phyloP scores from a whole-genome alignment of 176 grass and related monocot species.

The Eragrostis nindensis region DNA sequence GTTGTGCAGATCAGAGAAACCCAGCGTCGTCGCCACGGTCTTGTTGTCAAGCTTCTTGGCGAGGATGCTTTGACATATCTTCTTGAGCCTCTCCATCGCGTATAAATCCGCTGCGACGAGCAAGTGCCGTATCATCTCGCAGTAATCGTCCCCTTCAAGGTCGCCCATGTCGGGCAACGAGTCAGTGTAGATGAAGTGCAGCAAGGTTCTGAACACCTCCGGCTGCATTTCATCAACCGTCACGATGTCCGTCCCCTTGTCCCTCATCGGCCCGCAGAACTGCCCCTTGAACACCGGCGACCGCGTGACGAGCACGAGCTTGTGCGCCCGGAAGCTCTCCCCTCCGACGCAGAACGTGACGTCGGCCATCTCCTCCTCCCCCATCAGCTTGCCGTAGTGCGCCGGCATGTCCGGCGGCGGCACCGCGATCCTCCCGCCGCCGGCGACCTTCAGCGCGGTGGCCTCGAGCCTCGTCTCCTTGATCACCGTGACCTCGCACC shows the following conservation, averaged over 20 bases:
- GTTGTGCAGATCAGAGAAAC: not conserved
- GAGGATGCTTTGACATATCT: conserved; percentile 4
- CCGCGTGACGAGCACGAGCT: conserved; percentile 18
- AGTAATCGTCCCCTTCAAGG: not conserved
- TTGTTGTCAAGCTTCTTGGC: not conserved
- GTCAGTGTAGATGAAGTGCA: conserved; percentile 36
- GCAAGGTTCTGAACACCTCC: conserved; percentile 7
- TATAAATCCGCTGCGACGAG: conserved; percentile 23
- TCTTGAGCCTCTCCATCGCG: conserved; percentile 17
- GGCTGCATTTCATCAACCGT: conserved; percentile 32
- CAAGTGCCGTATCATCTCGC: not conserved
- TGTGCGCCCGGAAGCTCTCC: conserved; percentile 29
- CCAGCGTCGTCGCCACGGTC: conserved; percentile 20
- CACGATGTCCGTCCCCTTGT: not conserved
- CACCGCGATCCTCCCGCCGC: not conserved
- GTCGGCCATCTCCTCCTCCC: not conserved
- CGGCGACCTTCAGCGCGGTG: not conserved
- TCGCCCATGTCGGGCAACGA: not conserved
- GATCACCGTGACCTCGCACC: not conserved
- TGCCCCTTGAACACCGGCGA: conserved; percentile 24
- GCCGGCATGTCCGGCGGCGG: not conserved
- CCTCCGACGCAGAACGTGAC: conserved; percentile 28
- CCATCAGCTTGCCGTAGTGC: not conserved
- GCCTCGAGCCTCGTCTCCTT: not conserved
- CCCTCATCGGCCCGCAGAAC: not conserved